These are phyloP conservation scores for Calcarisporium arbuscula DNA, from an alignment of 2,329 filamentous ascomycete genomes.

Conservation along the genomic window DNA sequence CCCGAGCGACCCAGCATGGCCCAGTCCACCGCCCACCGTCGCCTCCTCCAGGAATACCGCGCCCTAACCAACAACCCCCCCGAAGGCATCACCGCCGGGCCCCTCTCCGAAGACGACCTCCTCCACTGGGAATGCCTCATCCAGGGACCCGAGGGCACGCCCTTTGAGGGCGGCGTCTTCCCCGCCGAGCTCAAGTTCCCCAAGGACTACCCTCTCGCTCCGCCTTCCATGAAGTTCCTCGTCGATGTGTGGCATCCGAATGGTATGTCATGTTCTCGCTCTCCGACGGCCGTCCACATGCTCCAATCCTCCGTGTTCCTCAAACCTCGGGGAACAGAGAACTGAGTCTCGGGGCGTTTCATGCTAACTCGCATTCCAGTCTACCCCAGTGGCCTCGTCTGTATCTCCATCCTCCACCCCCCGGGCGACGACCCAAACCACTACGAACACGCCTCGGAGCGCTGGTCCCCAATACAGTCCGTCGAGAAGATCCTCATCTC, in stretches of 20 bases:
- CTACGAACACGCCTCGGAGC: slow-evolving; percentile 92
- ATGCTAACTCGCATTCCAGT: slow-evolving; percentile 44
- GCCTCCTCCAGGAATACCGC: slow-evolving; percentile 94
- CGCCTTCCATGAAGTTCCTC: slow-evolving; percentile 92
- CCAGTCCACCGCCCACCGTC: slow-evolving; percentile 60
- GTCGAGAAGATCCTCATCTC: slow-evolving; percentile 96
- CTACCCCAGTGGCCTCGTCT: slow-evolving; percentile 85
- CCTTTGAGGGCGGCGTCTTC: slow-evolving; percentile 93
- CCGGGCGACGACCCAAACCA: slow-evolving; percentile 97
- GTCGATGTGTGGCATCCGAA: slow-evolving; percentile 96
- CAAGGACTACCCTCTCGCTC: slow-evolving; percentile 92
- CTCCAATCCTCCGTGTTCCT: not conserved
- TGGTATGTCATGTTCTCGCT: slow-evolving; percentile 44
- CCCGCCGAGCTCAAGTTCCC: slow-evolving; percentile 93
- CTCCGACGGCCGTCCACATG: slow-evolving; percentile 3
- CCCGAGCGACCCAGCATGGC: too few species aligned
- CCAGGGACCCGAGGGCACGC: slow-evolving; percentile 89
- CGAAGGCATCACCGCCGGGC: slow-evolving; percentile 95
- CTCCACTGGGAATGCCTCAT: slow-evolving; percentile 96
- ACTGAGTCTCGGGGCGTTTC: not conserved
- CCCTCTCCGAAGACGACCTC: slow-evolving; percentile 88
- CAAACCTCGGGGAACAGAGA: not conserved
- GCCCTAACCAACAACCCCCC: slow-evolving; percentile 88
- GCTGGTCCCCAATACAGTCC: slow-evolving; percentile 94
- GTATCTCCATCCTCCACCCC: slow-evolving; percentile 96